These are phyloP conservation scores for Endocalyx cinctus DNA, from an alignment of 2,329 filamentous ascomycete genomes.

Conservation along the genomic window DNA sequence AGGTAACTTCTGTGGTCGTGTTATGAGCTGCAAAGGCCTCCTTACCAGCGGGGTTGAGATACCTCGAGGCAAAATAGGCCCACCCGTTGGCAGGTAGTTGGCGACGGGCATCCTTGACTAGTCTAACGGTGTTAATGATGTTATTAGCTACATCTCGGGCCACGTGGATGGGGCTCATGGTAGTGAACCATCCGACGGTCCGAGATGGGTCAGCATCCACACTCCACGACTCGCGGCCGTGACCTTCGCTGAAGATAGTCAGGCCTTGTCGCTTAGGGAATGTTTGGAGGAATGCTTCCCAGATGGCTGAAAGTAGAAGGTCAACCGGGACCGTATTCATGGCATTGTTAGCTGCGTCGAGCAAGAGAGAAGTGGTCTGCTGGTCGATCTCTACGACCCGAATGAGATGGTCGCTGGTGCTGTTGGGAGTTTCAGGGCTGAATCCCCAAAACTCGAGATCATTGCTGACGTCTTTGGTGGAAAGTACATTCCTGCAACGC, in stretches of 20 bases:
- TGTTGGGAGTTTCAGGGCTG: no score
- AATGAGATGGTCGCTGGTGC: no score
- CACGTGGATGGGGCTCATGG: constrained; percentile 30
- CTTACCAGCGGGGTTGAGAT: neutral
- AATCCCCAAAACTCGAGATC: no score
- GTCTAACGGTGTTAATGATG: constrained; percentile 3
- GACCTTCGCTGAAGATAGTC: constrained; percentile 35
- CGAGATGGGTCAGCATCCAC: constrained; percentile 28
- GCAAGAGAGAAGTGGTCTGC: no score
- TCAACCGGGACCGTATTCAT: constrained; percentile 34
- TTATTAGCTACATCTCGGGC: constrained; percentile 1
- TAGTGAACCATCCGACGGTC: constrained; percentile 44
- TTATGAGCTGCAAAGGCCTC: neutral
- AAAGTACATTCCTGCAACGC: no score
- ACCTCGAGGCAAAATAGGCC: constrained; percentile 1
- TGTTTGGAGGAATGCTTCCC: constrained; percentile 23
- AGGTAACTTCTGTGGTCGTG: constrained; percentile 4
- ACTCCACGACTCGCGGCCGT: constrained; percentile 36
- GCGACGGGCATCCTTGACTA: constrained; percentile 6
- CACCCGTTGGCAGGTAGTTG: constrained; percentile 1
- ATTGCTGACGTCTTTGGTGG: no score
- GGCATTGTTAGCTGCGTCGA: constrained; percentile 3
- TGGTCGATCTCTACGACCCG: no score
- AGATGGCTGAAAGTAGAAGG: constrained; percentile 30
- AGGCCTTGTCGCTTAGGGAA: constrained; percentile 32